A percentile compares a stretch with the other conserved stretches of the same genome.
Conservation (phyloP, 164 flowering plant genomes). For the Malania oleifera region DNA sequence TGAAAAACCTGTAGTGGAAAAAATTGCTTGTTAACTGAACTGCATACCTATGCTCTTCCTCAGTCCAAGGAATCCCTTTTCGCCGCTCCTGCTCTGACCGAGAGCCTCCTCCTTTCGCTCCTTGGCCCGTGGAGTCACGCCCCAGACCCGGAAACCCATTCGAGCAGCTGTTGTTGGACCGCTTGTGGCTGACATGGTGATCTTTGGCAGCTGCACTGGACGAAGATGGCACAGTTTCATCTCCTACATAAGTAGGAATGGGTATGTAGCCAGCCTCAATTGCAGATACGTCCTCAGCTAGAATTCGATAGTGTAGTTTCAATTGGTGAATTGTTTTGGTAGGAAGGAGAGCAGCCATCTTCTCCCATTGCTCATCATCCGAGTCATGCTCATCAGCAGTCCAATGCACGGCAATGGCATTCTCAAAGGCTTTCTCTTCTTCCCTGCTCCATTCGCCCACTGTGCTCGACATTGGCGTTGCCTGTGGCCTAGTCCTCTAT, state of each 20-base stretch:
- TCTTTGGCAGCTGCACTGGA: no score
- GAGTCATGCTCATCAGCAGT: constrained; percentile 11
- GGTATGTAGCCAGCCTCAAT: constrained; percentile 71
- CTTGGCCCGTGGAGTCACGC: constrained; percentile 26
- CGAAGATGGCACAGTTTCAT: constrained; percentile 28
- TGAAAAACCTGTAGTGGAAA: no score
- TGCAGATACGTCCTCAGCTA: constrained; percentile 60
- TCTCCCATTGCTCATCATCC: constrained; percentile 45
- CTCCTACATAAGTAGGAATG: constrained; percentile 52
- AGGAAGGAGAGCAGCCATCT: constrained; percentile 55
- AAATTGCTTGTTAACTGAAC: no score
- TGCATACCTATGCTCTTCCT: constrained; percentile 82
- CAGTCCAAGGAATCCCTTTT: constrained; percentile 94
- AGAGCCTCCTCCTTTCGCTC: constrained; percentile 33
- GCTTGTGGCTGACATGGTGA: constrained; percentile 19
- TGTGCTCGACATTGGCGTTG: constrained; percentile 19
- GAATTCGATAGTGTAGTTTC: constrained; percentile 48
- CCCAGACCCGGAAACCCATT: constrained; percentile 25
- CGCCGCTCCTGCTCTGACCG: constrained; percentile 71
- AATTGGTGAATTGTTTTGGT: constrained; percentile 47
- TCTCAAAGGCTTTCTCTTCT: constrained; percentile 76
- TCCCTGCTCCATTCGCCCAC: constrained; percentile 70
- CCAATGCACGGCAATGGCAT: constrained; percentile 56
- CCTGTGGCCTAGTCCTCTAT: not conserved
- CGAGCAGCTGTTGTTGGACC: constrained; percentile 22